Evolutionary conservation across 1,139 yeast genomes (phyloP), one percentile per base, ranked within the genome.

Genomic region (Pichia sp.): DNA sequence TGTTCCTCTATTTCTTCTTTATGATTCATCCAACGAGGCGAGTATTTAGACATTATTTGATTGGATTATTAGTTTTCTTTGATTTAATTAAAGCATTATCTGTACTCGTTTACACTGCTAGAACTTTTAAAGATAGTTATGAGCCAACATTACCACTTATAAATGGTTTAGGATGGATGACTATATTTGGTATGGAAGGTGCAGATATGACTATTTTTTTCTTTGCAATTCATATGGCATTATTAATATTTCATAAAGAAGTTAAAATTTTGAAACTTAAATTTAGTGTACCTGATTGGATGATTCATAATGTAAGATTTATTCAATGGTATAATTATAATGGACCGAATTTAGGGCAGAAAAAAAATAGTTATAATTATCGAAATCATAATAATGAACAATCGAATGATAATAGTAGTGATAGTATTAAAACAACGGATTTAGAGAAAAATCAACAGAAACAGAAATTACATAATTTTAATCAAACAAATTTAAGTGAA

Each of bases 181-280:
- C 95, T 1, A 85, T 93, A 2, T 70, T 79, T 31, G 73, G 89
- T 25, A 82, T 84, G 23, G 95, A 86, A 60, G 95, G 95, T 14
- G 88, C 93, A 2, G 96, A 88, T 62, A 60, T 85, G 34, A 93
- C 94, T 21, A 88, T 88, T 38, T 64, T 86, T 35, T 72, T 84
- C 26, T 82, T 88, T 62, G 95, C 96, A 2, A 61, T 86, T 18
- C 96, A 88, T 60, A 82, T 91, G 7, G 86, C 79, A 32, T 60
- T 88, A 35, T 65, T 86, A 25, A 81, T 88, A 17, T 84, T 84
- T 59, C 67, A 67, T 25, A 28, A 42, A 5, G 21, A 39, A 21
- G 11, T 39, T 8, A 26, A 18, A 18, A 26, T 18, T 18, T 18
- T 26, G 17, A 26, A 26, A 26, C 30, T 14, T 14, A 26, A 26